Base-by-base conservation (phyloP, 768 basidiomycete genomes). In the Rhodosporidiobolus sp. region DNA sequence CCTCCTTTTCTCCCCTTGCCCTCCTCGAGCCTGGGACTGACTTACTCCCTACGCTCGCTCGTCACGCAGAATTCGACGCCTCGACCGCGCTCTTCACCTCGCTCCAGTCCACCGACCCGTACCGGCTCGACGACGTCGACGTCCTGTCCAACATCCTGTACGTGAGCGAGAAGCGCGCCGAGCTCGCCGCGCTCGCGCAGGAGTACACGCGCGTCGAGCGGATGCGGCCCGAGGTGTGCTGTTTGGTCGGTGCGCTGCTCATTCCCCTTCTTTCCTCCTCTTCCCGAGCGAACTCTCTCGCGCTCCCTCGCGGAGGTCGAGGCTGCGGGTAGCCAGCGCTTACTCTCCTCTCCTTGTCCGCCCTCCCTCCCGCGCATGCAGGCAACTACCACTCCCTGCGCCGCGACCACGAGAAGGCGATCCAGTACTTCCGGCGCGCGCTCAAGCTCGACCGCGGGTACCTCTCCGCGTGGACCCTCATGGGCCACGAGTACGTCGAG, bases 401-500 rank as follows among this genome's bases (percentile, higher is more conserved):
- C 35, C 87, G 88, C 20, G 95, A 98, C 78, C 94, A 97, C 81
- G 92, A 92, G 80, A 94, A 95, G 82, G 94, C 96, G 2, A 89
- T 97, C 75, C 90, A 90, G 78, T 97, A 97, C 81, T 98, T 98
- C 82, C 86, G 89, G 74, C 86, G 94, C 70, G 93, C 95, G 14
- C 90, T 94, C n/a, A 89, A 94, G 78, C 86, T 99, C 58, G 94
- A 99, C 81, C 87, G 91, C 66, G 94, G 90, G 3, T 98, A 94
- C 82, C 85, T 98, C 56, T 91, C 94, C 12, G 96, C 96, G 10
- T 99, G 96, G 96, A 98, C 95, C 8, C 83, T 99, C 74, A 94
- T 99, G 92, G 96, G 96, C 2, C 96, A 99, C 79, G 96, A 98
- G 82, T 97, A 91, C 78, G 90, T 99, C 55, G 96, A 99, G 82